Evolutionary conservation across 352 stramenopile genomes (phyloP), one percentile per base, ranked within the genome.

Genomic region (Phytophthora chlamydospora): DNA sequence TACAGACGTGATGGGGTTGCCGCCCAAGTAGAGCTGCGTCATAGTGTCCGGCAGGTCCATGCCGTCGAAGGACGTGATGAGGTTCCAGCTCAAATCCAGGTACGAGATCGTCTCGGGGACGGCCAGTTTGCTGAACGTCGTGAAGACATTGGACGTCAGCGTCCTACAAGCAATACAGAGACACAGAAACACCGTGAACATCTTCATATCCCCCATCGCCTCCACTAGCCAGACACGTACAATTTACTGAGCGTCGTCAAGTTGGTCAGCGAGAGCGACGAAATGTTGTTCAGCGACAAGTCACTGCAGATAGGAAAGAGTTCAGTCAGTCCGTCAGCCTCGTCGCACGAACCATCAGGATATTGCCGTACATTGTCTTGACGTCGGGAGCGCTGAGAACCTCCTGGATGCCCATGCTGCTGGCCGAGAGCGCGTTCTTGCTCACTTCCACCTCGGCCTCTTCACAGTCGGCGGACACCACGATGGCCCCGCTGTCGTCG

Each of bases 41-140:
- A 91, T 71, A 2, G 68, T 61, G 38, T 60, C 52, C 0, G 83
- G 80, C 17, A 91, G 58, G 11, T n/a, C 66, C 63, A 93, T 83
- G 55, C 63, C 78, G 16, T 84, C 65, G 41, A 93, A 93, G 0
- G 76, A 81, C 27, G 67, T 50, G 29, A 93, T 72, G 24, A 45
- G 38, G 54, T 90, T 93, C 77, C 77, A 91, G 53, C 83, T 93
- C 67, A 91, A 43, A 43, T 82, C 83, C 70, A 89, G 46, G 12
- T 61, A 54, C 50, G 66, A 75, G 55, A 89, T 44, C 1, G 59
- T 63, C 24, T 69, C 55, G 2, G 79, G 77, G 14, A 89, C 38
- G 19, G 53, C 48, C 62, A 89, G 36, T 6, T 83, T 66, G 34
- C 49, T 66, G 49, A 87, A 85, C 4, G 53, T 71, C 40, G 73